Evolutionary conservation across 1,284 basidiomycete species (phyloP).

Genomic region (Xerocomus nothofagi): DNA sequence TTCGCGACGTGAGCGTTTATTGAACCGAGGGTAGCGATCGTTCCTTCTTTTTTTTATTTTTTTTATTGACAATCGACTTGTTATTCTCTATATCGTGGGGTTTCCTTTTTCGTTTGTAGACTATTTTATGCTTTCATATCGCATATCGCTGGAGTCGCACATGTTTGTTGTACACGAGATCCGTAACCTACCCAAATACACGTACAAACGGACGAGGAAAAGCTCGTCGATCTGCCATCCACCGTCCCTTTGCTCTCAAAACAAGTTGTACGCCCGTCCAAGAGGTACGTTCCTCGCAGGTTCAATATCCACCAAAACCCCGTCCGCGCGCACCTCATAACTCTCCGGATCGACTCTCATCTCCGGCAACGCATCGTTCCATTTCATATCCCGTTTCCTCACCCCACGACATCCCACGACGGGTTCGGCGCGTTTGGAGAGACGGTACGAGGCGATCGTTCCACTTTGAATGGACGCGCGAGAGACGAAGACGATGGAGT

Average conservation of each 20-base stretch:
- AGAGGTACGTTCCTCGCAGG: conserved; percentile 77
- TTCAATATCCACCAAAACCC: conserved; percentile 70
- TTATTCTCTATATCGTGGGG: not conserved
- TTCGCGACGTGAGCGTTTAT: conserved; percentile 28
- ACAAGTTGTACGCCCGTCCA: conserved; percentile 71
- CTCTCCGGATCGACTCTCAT: conserved; percentile 93
- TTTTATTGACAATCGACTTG: conserved; percentile 11
- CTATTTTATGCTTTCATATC: conserved; percentile 28
- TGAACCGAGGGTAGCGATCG: conserved; percentile 5
- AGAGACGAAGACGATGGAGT: conserved; percentile 88
- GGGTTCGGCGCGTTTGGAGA: conserved; percentile 74
- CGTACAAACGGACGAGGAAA: conserved; percentile 4
- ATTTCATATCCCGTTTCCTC: conserved; percentile 91
- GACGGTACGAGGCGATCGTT: conserved; percentile 65
- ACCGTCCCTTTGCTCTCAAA: conserved; percentile 42
- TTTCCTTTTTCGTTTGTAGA: not conserved
- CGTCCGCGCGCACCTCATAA: conserved; percentile 86
- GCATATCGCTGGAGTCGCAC: not conserved
- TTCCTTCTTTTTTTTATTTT: too few relatives aligned
- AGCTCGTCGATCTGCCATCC: not conserved
- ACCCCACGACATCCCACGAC: conserved; percentile 79
- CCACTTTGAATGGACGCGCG: conserved; percentile 66
- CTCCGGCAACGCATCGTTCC: conserved; percentile 79
- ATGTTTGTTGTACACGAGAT: conserved; percentile 15
- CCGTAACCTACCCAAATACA: conserved; percentile 6